phyloP scores from a whole-genome alignment of 164 flowering plant species.

The Stephania yunnanensis region DNA sequence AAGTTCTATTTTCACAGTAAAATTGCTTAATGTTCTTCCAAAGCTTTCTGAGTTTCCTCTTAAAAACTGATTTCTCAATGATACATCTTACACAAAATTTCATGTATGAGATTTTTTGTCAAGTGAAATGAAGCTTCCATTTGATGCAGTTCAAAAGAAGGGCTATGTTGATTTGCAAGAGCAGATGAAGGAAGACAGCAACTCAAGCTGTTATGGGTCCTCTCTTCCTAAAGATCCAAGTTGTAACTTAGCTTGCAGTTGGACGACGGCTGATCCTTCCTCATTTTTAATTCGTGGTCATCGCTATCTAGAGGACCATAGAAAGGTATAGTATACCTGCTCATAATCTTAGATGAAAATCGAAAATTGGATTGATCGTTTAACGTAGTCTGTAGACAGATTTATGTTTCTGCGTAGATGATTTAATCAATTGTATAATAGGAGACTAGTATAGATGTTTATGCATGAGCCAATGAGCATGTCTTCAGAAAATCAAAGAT shows the following conservation, averaged over 20 bases:
- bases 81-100: too few species aligned
- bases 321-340: constrained; percentile 30
- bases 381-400: background rate
- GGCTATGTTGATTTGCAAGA: constrained; percentile 54
- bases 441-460: background rate
- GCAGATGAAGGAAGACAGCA: constrained; percentile 25
- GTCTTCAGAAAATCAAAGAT: background rate
- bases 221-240: constrained; percentile 42
- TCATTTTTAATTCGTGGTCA: constrained; percentile 51
- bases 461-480: background rate
- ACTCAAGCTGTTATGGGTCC: constrained; percentile 35
- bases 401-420: background rate
- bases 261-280: constrained; percentile 44
- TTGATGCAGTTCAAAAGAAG: constrained; percentile 52
- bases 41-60: too few species aligned
- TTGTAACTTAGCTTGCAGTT: constrained; percentile 36
- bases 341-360: background rate
- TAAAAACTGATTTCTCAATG: too few species aligned
- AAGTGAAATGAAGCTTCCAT: constrained; percentile 12
- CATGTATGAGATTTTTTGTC: background rate
- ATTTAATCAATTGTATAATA: too few species aligned
- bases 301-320: constrained; percentile 35
- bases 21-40: too few species aligned
- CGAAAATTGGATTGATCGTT: background rate
- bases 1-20: too few species aligned